These are phyloP conservation scores for Phytophthora citrophthora DNA, from an alignment of 352 stramenopile genomes.

Conservation along the genomic window DNA sequence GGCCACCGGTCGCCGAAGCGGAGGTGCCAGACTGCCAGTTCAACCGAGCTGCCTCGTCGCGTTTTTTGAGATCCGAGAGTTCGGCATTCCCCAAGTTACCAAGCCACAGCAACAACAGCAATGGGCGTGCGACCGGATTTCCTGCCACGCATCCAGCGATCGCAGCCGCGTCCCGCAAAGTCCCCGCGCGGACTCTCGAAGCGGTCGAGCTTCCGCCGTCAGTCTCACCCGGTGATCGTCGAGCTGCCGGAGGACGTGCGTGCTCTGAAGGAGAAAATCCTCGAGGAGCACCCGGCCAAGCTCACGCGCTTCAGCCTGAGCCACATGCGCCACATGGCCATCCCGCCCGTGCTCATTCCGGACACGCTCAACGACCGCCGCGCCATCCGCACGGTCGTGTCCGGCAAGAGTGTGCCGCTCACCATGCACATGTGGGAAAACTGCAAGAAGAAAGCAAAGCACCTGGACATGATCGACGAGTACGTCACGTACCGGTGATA, in stretches of 20 bases:
- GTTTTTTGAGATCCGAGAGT: conserved; percentile 28
- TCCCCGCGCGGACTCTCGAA: conserved; percentile 32
- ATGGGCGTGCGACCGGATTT: conserved; percentile 38
- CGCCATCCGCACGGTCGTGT: conserved; percentile 42
- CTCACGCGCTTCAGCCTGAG: conserved; percentile 56
- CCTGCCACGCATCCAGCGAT: conserved; percentile 32
- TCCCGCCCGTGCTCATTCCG: conserved; percentile 58
- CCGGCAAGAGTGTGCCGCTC: conserved; percentile 53
- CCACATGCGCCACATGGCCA: conserved; percentile 54
- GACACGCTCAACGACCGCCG: conserved; percentile 42
- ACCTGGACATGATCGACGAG: conserved; percentile 60
- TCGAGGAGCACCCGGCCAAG: conserved; percentile 49
- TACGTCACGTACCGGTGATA: conserved; percentile 48
- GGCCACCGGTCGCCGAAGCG: conserved; percentile 3
- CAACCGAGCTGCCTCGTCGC: conserved; percentile 39
- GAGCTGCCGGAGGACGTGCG: conserved; percentile 47
- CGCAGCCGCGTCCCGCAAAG: conserved; percentile 24
- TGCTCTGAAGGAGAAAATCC: conserved; percentile 58
- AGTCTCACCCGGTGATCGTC: conserved; percentile 14
- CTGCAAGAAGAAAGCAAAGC: conserved; percentile 45
- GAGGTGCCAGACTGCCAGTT: conserved; percentile 2
- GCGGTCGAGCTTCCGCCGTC: conserved; percentile 33
- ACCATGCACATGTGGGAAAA: conserved; percentile 58
- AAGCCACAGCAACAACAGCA: conserved; percentile 12
- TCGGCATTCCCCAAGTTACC: conserved; percentile 38